Evolutionary conservation across 2,329 filamentous ascomycete species (phyloP).

Genomic region (Mycosphaerella arachidis): DNA sequence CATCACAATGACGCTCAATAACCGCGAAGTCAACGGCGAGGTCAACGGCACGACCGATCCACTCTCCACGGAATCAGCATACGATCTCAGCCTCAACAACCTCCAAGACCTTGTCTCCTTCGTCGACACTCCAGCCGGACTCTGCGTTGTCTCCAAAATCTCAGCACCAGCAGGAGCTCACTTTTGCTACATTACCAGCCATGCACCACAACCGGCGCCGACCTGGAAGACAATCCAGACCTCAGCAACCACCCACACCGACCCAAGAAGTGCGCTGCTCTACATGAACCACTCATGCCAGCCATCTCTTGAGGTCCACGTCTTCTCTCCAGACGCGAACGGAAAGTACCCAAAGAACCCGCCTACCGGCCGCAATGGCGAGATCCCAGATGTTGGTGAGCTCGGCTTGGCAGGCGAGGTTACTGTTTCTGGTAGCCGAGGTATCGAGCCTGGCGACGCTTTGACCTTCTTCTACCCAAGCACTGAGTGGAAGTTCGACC

Average conservation of each 20-base stretch:
- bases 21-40: slow-evolving; percentile 11
- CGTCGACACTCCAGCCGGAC: slow-evolving; percentile 35
- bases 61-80: slow-evolving; percentile 18
- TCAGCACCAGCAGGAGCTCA: slow-evolving; percentile 48
- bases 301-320: slow-evolving; percentile 53
- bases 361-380: slow-evolving; percentile 19
- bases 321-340: slow-evolving; percentile 29
- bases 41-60: slow-evolving; percentile 7
- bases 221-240: slow-evolving; percentile 53
- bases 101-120: slow-evolving; percentile 39
- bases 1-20: slow-evolving; percentile 12
- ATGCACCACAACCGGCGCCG: slow-evolving; percentile 40
- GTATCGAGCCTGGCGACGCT: slow-evolving; percentile 38
- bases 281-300: slow-evolving; percentile 54
- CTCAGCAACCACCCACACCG: slow-evolving; percentile 47
- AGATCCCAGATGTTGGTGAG: slow-evolving; percentile 9
- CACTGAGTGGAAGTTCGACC: slow-evolving; percentile 48
- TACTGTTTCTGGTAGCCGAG: slow-evolving; percentile 31
- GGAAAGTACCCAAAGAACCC: slow-evolving; percentile 25
- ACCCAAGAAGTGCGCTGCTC: slow-evolving; percentile 54
- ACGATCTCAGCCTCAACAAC: slow-evolving; percentile 28
- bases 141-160: slow-evolving; percentile 46
- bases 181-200: slow-evolving; percentile 47
- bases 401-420: slow-evolving; percentile 22
- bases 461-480: slow-evolving; percentile 49